Evolutionary conservation across 1,139 yeast species (phyloP).

Genomic region (Candida sanyaensis): DNA sequence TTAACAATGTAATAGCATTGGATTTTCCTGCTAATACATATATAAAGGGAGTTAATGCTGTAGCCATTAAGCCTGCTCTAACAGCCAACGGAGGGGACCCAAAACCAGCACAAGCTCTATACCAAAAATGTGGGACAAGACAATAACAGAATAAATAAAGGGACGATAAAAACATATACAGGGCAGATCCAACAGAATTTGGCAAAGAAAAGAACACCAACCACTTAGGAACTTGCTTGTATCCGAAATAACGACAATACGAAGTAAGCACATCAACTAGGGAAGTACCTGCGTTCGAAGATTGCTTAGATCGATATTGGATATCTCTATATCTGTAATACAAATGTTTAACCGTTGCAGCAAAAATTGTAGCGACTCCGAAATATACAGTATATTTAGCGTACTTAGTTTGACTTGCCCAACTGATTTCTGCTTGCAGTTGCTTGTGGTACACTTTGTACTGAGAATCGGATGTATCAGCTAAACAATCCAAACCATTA

Average conservation of each 20-base stretch:
- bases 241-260: conserved; percentile 47
- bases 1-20: conserved; percentile 49
- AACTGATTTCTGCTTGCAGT: conserved; percentile 43
- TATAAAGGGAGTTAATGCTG: conserved; percentile 55
- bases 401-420: conserved; percentile 41
- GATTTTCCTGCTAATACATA: conserved; percentile 55
- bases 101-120: conserved; percentile 56
- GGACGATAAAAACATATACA: conserved; percentile 41
- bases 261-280: conserved; percentile 36
- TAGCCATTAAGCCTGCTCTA: conserved; percentile 54
- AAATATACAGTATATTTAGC: conserved; percentile 51
- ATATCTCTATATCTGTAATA: conserved; percentile 39
- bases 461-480: conserved; percentile 30
- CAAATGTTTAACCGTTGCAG: conserved; percentile 41
- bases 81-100: conserved; percentile 69
- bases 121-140: conserved; percentile 55
- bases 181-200: conserved; percentile 47
- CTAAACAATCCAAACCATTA: conserved; percentile 50
- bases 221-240: conserved; percentile 45
- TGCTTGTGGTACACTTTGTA: conserved; percentile 23
- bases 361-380: conserved; percentile 36
- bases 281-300: conserved; percentile 16
- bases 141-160: conserved; percentile 49
- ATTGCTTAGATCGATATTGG: conserved; percentile 18
- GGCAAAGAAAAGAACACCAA: conserved; percentile 50